Conservation (phyloP, 176 grass and related monocot genomes). For the Stipa capillata region DNA sequence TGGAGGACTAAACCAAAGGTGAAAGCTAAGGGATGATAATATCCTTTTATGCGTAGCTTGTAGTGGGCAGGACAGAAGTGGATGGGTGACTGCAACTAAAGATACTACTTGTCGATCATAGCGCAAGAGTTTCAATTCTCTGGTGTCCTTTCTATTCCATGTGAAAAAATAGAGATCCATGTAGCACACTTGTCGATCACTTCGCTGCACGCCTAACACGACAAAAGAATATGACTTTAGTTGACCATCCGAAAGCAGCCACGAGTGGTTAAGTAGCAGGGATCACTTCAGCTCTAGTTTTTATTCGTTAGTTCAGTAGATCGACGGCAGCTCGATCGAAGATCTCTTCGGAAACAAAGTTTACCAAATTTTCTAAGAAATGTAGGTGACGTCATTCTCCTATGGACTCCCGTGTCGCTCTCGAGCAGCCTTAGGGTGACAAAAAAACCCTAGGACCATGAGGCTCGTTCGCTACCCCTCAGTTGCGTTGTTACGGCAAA, state of each 20-base stretch:
- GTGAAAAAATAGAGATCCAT: neutral
- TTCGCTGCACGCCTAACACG: constrained; percentile 8
- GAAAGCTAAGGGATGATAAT: constrained; percentile 1
- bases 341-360: too few relatives aligned
- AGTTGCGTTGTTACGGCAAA: too few relatives aligned
- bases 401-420: too few relatives aligned
- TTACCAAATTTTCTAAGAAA: too few relatives aligned
- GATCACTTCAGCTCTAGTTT: neutral
- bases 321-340: neutral
- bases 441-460: too few relatives aligned
- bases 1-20: neutral
- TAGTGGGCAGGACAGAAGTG: neutral
- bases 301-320: neutral
- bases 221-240: constrained; percentile 18
- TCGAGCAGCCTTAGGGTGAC: too few relatives aligned
- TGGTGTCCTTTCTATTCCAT: neutral
- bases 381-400: too few relatives aligned
- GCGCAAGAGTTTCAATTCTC: neutral
- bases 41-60: neutral
- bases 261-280: neutral
- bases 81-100: neutral
- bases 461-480: too few relatives aligned
- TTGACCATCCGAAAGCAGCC: constrained; percentile 1
- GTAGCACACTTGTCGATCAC: constrained; percentile 4
- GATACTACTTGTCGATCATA: neutral